These are phyloP conservation scores for Tripidium arundinaceum DNA, from an alignment of 202 grass and related monocot species.

Conservation along the genomic window DNA sequence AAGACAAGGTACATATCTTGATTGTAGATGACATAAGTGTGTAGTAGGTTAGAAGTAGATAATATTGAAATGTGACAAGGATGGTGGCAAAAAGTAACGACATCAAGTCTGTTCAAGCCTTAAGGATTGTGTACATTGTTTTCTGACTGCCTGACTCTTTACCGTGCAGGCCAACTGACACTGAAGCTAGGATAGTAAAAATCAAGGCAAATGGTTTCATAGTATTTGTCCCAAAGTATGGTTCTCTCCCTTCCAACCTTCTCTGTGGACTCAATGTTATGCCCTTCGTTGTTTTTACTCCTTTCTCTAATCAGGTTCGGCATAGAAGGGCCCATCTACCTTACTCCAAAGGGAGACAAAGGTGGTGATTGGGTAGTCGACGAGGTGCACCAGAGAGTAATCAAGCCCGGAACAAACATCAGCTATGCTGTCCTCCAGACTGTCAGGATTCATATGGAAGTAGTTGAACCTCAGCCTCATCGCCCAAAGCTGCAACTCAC, in stretches of 20 bases:
- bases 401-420: constrained; percentile 57
- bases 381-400: constrained; percentile 82
- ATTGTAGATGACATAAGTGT: constrained; percentile 17
- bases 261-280: background rate
- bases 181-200: constrained; percentile 98
- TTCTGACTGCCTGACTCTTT: constrained; percentile 20
- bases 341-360: constrained; percentile 76
- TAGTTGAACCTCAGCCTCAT: constrained; percentile 91
- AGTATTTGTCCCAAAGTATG: constrained; percentile 96
- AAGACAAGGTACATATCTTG: constrained; percentile 71
- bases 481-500: constrained; percentile 91
- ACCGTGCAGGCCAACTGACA: constrained; percentile 71
- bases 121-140: background rate
- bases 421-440: constrained; percentile 63
- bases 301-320: constrained; percentile 65
- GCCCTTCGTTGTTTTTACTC: constrained; percentile 1
- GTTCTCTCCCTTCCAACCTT: background rate
- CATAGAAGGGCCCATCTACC: constrained; percentile 90
- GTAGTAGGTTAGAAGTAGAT: constrained; percentile 28
- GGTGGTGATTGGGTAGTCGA: constrained; percentile 87
- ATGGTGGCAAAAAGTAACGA: constrained; percentile 1
- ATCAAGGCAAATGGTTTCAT: constrained; percentile 98
- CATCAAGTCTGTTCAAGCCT: background rate
- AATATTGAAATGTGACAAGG: constrained; percentile 4
- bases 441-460: constrained; percentile 95